Percentiles rank a stretch among this genome's conserved stretches.
These are phyloP conservation scores for Sugiyamaella japonica DNA, from an alignment of 1,139 yeast species.

Conservation along the genomic window DNA sequence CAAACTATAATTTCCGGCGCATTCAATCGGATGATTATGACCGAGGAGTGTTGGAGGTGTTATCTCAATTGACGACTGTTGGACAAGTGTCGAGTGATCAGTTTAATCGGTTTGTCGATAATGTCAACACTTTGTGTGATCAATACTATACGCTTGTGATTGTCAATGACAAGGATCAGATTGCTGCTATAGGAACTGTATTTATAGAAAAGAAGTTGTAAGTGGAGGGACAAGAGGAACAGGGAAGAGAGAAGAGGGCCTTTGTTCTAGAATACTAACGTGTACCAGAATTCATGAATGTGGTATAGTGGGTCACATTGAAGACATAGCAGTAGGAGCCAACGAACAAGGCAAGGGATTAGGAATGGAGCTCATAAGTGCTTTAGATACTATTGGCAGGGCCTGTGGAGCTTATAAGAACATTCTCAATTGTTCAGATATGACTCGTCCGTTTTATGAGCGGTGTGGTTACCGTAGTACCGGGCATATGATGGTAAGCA, in stretches of 20 bases:
- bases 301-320: conserved; percentile 90
- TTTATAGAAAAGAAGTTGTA: conserved; percentile 51
- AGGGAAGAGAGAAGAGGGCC: too few species aligned
- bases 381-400: conserved; percentile 55
- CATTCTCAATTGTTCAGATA: conserved; percentile 70
- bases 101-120: conserved; percentile 33
- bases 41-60: conserved; percentile 48
- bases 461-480: conserved; percentile 61
- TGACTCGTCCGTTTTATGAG: conserved; percentile 69
- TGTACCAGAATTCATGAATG: conserved; percentile 56
- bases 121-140: conserved; percentile 17
- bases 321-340: conserved; percentile 77
- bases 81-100: conserved; percentile 47
- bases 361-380: conserved; percentile 58
- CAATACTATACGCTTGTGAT: conserved; percentile 52
- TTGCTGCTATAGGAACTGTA: conserved; percentile 43
- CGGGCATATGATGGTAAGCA: conserved; percentile 30
- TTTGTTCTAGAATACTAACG: background rate
- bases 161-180: conserved; percentile 35
- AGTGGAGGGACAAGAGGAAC: too few species aligned
- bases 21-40: conserved; percentile 47
- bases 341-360: conserved; percentile 77
- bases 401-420: conserved; percentile 66
- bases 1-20: conserved; percentile 52
- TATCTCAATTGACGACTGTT: conserved; percentile 55